Evolutionary conservation across 768 basidiomycete genomes (phyloP).

Genomic region (Leccinum ochraceum): DNA sequence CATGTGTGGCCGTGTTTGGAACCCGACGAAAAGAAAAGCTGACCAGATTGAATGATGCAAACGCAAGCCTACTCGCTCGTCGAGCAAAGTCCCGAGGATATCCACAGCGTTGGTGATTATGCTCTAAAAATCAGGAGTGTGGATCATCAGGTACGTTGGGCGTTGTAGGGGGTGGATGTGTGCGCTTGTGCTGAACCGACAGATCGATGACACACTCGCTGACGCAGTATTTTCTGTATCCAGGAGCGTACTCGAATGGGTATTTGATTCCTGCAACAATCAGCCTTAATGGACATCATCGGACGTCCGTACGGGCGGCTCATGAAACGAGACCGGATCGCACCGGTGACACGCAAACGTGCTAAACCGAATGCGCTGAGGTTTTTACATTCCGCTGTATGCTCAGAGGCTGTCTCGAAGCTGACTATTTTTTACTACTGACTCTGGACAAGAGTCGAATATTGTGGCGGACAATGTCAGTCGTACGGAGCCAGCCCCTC

Average conservation of each 20-base stretch:
- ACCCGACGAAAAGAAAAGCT: slow-evolving; percentile 81
- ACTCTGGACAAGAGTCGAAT: slow-evolving; percentile 72
- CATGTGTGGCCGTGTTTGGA: slow-evolving; percentile 93
- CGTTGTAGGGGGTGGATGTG: not conserved
- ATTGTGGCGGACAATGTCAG: slow-evolving; percentile 63
- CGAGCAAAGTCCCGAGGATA: slow-evolving; percentile 73
- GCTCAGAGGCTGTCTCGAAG: slow-evolving; percentile 23
- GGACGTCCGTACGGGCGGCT: slow-evolving; percentile 76
- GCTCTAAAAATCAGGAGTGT: slow-evolving; percentile 80
- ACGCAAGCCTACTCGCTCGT: slow-evolving; percentile 84
- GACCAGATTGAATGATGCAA: slow-evolving; percentile 73
- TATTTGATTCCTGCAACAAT: slow-evolving; percentile 84
- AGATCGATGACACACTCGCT: slow-evolving; percentile 86
- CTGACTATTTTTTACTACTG: not conserved
- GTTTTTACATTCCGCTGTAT: slow-evolving; percentile 96
- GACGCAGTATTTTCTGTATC: slow-evolving; percentile 89
- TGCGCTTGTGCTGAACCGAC: slow-evolving; percentile 5
- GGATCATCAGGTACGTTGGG: slow-evolving; percentile 69
- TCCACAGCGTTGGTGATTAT: slow-evolving; percentile 93
- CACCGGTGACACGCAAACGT: slow-evolving; percentile 53
- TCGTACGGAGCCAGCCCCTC: slow-evolving; percentile 55
- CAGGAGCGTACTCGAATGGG: slow-evolving; percentile 71
- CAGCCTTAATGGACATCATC: slow-evolving; percentile 71
- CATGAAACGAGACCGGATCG: slow-evolving; percentile 65
- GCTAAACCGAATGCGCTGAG: slow-evolving; percentile 95